Evolutionary conservation across 2,329 filamentous ascomycete species (phyloP), one percentile per base, ranked within the genome.

Genomic region (Aureobasidium lini): DNA sequence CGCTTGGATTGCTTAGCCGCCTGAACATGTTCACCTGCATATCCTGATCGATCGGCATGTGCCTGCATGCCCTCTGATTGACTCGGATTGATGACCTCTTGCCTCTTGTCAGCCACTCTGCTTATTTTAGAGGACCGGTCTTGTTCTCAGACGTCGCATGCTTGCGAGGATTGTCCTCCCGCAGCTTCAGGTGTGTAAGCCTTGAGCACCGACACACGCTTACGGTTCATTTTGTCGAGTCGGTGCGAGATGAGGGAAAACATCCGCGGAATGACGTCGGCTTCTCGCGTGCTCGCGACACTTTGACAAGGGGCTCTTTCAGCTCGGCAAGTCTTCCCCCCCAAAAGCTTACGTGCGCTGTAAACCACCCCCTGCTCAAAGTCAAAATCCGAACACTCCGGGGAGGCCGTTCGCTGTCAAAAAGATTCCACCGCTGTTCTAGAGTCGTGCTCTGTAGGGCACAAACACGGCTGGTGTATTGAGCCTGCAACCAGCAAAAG

Each of bases 21-120:
- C 52, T 43, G 39, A 54, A 54, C 50, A 43, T 18, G 37, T 54
- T 16, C 50, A 54, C 37, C 50, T 54, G 50, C 50, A 54, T 54
- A 43, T 52, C 36, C 15, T 42, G 29, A 47, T 32, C 50, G 52
- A 56, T 56, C 52, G 52, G 52, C 52, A 42, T 44, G 52, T 46
- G 16, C 40, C 6, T 44, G 39, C 50, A 54, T 54, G 40, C 40
- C 29, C 5, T 36, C 40, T n/a, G 44, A 8, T 42, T 54, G 50
- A 54, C 39, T 52, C 49, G 34, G 15, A 42, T 53, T 50, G 4
- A 54, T 34, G 37, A 32, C 49, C 31, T 23, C 18, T 36, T 3
- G 36, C 23, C 23, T 23, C 23, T 23, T 34, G n/a, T 42, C 49
- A 53, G 49, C 49, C 49, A 18, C 37, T 31, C 10, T 23, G 28